Base-by-base conservation (phyloP, 805 yeast species). In the Candida oleophila region DNA sequence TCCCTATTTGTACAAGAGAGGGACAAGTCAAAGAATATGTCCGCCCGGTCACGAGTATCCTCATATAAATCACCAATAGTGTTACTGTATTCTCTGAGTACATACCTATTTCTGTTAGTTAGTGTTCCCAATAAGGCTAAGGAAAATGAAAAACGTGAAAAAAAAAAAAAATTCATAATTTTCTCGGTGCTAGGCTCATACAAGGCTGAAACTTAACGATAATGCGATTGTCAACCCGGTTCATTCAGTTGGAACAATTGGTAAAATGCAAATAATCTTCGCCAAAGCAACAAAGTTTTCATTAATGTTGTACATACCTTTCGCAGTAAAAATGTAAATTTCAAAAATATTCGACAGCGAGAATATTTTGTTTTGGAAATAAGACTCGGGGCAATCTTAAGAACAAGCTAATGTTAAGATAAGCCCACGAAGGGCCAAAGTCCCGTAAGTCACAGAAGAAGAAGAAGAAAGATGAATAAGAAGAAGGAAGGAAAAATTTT, bases 121-220 rank as follows among this genome's bases (percentile, higher is more conserved):
- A 19, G 30, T 22, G 38, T 37, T 22, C 35, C 30, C 36, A 18
- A 42, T 21, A 28, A 19, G 38, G 9, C n/a, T 11, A 18, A 7
- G 12, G 11, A 12, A 36, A 22, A 16, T n/a, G 39, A 16, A 40
- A 14, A 19, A 44, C 11, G 15, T 14, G 34, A 44, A 47, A 46
- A 39, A 43, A 18, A 11, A 36, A 22, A 22, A 38, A 48, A 44
- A 39, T 42, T 45, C 49, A 48, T 48, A 21, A 38, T 37, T 5
- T n/a, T 41, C 9, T 35, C 30, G 12, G 9, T 18, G 3, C 7
- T 42, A 30, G 61, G 75, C 77, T 72, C 77, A 72, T 72, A 72
- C 77, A 72, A 72, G 77, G 77, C 77, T 72, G 77, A 72, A 72
- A 72, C 77, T 72, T 72, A 72, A 72, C 77, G 77, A 72, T 42